Evolutionary conservation across 176 grass and related monocot species (phyloP).

Genomic region (Secale cereale): DNA sequence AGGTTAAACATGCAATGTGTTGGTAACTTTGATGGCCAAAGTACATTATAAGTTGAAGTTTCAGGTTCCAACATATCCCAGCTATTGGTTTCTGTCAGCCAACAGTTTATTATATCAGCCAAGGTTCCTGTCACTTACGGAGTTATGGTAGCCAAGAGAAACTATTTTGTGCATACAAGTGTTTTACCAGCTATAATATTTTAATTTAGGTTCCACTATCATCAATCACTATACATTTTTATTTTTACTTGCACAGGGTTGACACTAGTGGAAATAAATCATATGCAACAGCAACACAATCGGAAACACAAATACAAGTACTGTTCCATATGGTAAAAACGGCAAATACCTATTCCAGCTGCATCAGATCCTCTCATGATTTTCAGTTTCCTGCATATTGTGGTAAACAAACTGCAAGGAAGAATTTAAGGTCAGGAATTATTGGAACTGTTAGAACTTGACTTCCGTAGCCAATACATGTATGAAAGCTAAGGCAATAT

Average conservation of each 20-base stretch:
- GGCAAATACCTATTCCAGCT: constrained; percentile 47
- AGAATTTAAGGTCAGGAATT: neutral
- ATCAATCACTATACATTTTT: neutral
- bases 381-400: constrained; percentile 52
- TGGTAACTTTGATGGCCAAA: neutral
- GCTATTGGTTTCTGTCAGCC: neutral
- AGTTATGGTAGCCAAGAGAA: neutral
- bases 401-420: constrained; percentile 50
- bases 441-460: neutral
- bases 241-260: neutral
- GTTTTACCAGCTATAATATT: neutral
- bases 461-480: neutral
- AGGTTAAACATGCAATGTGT: neutral
- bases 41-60: neutral
- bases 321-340: neutral
- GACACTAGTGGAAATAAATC: neutral
- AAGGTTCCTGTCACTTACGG: neutral
- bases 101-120: neutral
- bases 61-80: neutral
- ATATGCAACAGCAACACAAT: neutral
- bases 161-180: neutral
- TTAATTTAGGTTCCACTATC: neutral
- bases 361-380: constrained; percentile 74
- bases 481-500: neutral
- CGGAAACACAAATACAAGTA: neutral